phyloP scores from a whole-genome alignment of 1,284 basidiomycete species.

The Takashimella koratensis region DNA sequence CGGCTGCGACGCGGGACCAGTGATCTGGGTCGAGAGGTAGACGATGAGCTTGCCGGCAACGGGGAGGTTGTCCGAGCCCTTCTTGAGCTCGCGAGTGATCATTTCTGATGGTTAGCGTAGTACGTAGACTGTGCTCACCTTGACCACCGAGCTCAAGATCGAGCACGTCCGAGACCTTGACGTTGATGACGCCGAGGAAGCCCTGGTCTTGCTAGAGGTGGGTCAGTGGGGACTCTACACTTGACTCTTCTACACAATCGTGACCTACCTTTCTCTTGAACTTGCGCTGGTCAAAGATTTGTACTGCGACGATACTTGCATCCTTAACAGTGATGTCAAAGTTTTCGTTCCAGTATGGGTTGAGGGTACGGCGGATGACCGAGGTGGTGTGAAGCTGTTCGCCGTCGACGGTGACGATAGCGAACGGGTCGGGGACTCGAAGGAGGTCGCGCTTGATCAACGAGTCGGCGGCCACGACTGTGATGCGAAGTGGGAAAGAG shows the following conservation, averaged over 20 bases:
- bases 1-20: conserved; percentile 54
- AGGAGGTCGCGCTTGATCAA: conserved; percentile 87
- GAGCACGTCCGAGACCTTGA: conserved; percentile 82
- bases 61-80: conserved; percentile 78
- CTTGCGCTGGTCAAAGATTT: conserved; percentile 96
- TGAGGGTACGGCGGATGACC: conserved; percentile 82
- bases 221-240: not conserved
- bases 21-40: conserved; percentile 75
- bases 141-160: conserved; percentile 85
- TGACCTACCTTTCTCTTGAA: conserved; percentile 81
- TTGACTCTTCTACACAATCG: too few relatives aligned
- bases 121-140: conserved; percentile 55
- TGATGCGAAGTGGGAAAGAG: not conserved
- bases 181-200: conserved; percentile 89
- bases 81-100: conserved; percentile 75
- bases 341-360: conserved; percentile 91
- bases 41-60: conserved; percentile 83
- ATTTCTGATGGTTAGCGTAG: conserved; percentile 56
- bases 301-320: conserved; percentile 84
- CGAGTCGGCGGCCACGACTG: conserved; percentile 85
- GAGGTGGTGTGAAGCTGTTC: conserved; percentile 90
- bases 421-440: conserved; percentile 87
- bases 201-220: conserved; percentile 64
- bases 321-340: conserved; percentile 88
- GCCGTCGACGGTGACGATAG: conserved; percentile 89